Evolutionary conservation across 495 filamentous ascomycete species (phyloP), one percentile per base, ranked within the genome.

Genomic region (Glarea lozoyensis): DNA sequence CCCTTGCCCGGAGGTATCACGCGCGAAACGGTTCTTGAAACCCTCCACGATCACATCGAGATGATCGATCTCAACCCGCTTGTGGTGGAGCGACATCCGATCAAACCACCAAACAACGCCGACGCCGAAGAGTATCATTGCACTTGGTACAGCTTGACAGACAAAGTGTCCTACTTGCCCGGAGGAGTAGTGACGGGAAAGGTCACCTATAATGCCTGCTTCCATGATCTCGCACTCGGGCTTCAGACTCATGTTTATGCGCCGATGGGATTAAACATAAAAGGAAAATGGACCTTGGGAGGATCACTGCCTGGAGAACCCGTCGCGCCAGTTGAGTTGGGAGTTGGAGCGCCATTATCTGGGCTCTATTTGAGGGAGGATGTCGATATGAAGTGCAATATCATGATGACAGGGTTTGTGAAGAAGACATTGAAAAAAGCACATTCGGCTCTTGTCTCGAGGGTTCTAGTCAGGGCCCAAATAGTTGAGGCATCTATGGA

Each of bases 21-120:
- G 15, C 77, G 83, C 23, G 66, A 81, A 50, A 72, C 71, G 10
- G 85, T 85, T 19, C 55, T 88, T 45, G 67, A 74, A 19, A 80
- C 81, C 16, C 72, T 89, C 4, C 82, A 86, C 60, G 72, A 76
- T 54, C 83, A 88, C 55, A 59, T 66, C 30, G 78, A 77, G 45
- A 88, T 92, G 74, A 89, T 89, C 52, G 79, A 85, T 32, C 67
- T 88, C 19, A 92, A 88, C 58, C 86, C 86, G 0, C 70, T 89
- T 5, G 83, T 92, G 37, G 73, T 81, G 34, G 73, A 81, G 27
- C 73, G 82, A 30, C 70, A 79, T 42, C 69, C 69, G 0, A 80
- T 81, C 58, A 68, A 67, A 17, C 66, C 82, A 0, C 84, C 83
- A 0, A 53, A 64, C 10, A 68, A 79, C 55, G 78, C 82, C 5